Evolutionary conservation across 306 rosid species (phyloP).

Genomic region (Vachellia pachyceras): DNA sequence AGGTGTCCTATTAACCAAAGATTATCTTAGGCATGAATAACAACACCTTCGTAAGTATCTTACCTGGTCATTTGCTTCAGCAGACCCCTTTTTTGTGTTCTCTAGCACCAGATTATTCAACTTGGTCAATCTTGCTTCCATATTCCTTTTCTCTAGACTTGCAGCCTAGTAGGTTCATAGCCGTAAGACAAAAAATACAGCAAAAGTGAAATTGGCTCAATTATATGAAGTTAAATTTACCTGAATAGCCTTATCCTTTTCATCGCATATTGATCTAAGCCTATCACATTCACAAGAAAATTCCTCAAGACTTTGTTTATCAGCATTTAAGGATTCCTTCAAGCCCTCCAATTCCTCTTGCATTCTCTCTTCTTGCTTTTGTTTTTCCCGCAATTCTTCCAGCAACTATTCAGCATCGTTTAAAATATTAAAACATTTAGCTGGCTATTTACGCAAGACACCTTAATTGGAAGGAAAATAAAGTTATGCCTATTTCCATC

Average conservation of each 20-base stretch:
- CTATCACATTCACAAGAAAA: slow-evolving; percentile 60
- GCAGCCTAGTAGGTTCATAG: slow-evolving; percentile 59
- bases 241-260: slow-evolving; percentile 80
- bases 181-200: slow-evolving; percentile 13
- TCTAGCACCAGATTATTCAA: slow-evolving; percentile 64
- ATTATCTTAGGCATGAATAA: slow-evolving; percentile 31
- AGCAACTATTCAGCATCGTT: slow-evolving; percentile 56
- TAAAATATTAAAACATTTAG: slow-evolving; percentile 33
- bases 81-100: slow-evolving; percentile 52
- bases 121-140: slow-evolving; percentile 72
- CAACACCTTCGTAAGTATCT: slow-evolving; percentile 22
- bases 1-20: slow-evolving; percentile 6
- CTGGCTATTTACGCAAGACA: slow-evolving; percentile 6
- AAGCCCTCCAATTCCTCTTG: slow-evolving; percentile 71
- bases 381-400: slow-evolving; percentile 68
- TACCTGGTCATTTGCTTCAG: slow-evolving; percentile 69
- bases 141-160: slow-evolving; percentile 62
- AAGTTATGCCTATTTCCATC: not conserved
- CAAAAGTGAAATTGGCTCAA: slow-evolving; percentile 13
- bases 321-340: slow-evolving; percentile 65
- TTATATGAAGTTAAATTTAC: slow-evolving; percentile 44
- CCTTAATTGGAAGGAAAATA: not conserved
- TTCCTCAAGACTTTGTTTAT: slow-evolving; percentile 62
- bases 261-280: slow-evolving; percentile 59
- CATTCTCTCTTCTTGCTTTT: slow-evolving; percentile 63